These are phyloP conservation scores for Penicillium crystallinum DNA, from an alignment of 495 filamentous ascomycete genomes.

Conservation along the genomic window DNA sequence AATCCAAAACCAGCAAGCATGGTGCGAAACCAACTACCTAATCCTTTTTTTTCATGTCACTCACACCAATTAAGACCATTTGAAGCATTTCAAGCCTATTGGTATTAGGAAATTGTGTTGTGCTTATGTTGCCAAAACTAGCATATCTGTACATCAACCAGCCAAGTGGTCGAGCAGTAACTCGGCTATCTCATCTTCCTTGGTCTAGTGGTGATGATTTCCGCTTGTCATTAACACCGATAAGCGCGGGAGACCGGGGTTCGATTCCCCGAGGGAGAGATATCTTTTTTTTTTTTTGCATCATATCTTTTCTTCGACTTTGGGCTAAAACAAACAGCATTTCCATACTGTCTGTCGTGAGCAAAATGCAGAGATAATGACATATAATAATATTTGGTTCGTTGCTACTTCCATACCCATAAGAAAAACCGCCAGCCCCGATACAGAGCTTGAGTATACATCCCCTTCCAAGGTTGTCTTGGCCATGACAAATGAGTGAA, in stretches of 20 bases:
- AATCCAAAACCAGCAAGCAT: too few relatives aligned
- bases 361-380: neutral
- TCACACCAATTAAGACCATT: too few relatives aligned
- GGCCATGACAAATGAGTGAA: neutral
- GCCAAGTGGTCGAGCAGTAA: constrained; percentile 27
- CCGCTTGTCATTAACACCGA: constrained; percentile 42
- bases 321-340: too few relatives aligned
- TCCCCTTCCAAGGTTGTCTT: neutral
- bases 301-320: too few relatives aligned
- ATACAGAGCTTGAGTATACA: neutral
- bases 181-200: constrained; percentile 22
- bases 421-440: neutral
- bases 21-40: too few relatives aligned
- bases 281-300: constrained; percentile 10
- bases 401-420: neutral
- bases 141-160: constrained; percentile 1
- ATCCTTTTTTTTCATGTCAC: too few relatives aligned
- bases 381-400: neutral
- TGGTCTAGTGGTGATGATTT: constrained; percentile 51
- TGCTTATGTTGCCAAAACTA: neutral
- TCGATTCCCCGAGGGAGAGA: constrained; percentile 50
- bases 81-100: neutral
- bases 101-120: neutral
- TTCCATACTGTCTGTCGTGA: too few relatives aligned
- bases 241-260: constrained; percentile 45